These are phyloP conservation scores for Cladophialophora chaetospira DNA, from an alignment of 2,329 filamentous ascomycete genomes.

Conservation along the genomic window DNA sequence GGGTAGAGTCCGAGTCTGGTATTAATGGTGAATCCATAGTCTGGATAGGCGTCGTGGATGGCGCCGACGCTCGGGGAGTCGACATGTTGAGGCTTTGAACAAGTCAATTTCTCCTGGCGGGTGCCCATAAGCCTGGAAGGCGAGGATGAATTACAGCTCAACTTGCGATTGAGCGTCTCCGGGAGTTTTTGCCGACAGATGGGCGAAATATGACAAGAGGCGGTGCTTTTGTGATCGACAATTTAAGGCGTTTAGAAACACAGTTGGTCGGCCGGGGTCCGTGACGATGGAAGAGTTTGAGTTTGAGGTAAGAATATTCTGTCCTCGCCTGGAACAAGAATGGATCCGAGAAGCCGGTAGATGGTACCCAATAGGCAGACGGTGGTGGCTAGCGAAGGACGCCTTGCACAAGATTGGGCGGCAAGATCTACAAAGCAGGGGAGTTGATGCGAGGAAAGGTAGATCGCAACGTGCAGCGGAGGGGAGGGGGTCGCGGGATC, in stretches of 20 bases:
- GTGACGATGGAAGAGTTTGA: neutral
- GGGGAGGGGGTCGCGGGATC: neutral
- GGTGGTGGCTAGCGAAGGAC: neutral
- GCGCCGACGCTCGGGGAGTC: neutral
- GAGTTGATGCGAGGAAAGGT: neutral
- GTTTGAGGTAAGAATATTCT: neutral
- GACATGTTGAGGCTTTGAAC: constrained; percentile 3
- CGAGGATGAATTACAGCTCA: neutral
- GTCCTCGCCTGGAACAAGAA: neutral
- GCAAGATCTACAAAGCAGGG: neutral
- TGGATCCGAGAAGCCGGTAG: neutral
- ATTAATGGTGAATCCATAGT: constrained; percentile 26
- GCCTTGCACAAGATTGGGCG: neutral
- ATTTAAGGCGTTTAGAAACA: neutral
- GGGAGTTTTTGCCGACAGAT: neutral
- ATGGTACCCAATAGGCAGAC: neutral
- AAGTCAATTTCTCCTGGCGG: neutral
- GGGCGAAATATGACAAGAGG: neutral
- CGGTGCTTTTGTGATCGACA: neutral
- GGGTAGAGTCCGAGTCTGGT: constrained; percentile 23
- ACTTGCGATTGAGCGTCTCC: neutral
- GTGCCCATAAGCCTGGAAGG: neutral
- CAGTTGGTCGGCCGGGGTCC: neutral
- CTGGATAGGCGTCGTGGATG: constrained; percentile 3
- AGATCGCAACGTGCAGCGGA: neutral